Evolutionary conservation across 768 basidiomycete species (phyloP).

Genomic region (Lentinus tigrinus): DNA sequence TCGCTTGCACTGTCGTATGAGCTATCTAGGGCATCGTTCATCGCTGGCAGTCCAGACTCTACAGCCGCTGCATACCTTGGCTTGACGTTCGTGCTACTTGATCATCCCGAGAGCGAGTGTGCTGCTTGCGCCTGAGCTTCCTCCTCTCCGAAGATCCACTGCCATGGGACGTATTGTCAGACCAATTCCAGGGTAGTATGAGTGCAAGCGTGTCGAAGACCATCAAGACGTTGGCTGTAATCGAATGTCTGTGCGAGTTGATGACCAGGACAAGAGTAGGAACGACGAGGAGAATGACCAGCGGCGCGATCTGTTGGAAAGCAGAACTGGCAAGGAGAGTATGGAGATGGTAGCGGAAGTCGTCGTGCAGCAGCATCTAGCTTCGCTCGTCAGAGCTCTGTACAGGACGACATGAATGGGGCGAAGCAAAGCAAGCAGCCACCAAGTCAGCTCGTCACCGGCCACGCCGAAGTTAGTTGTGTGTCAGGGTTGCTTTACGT

Average conservation of each 20-base stretch:
- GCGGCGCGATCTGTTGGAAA: constrained; percentile 58
- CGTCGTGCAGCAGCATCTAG: constrained; percentile 19
- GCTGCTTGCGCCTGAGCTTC: constrained; percentile 46
- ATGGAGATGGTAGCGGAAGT: constrained; percentile 13
- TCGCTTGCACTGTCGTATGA: constrained; percentile 17
- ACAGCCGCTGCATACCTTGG: constrained; percentile 5
- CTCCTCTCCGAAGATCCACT: constrained; percentile 26
- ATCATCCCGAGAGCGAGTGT: constrained; percentile 52
- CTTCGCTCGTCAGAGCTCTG: constrained; percentile 3
- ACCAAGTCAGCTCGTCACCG: neutral
- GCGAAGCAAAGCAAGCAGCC: neutral
- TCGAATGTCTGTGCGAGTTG: constrained; percentile 25
- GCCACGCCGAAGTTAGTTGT: neutral
- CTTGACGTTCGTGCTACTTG: constrained; percentile 42
- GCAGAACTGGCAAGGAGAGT: constrained; percentile 19
- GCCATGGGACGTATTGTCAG: constrained; percentile 21
- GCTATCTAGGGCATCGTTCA: constrained; percentile 1
- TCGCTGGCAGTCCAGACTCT: neutral
- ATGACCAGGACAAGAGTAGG: constrained; percentile 35
- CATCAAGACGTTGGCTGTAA: constrained; percentile 38
- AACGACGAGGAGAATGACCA: constrained; percentile 49
- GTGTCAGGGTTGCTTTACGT: too few species aligned
- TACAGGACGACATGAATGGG: constrained; percentile 11
- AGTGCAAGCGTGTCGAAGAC: constrained; percentile 58
- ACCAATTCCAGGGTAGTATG: constrained; percentile 66